These are phyloP conservation scores for Podospora appendiculata DNA, from an alignment of 495 filamentous ascomycete species.

Conservation along the genomic window DNA sequence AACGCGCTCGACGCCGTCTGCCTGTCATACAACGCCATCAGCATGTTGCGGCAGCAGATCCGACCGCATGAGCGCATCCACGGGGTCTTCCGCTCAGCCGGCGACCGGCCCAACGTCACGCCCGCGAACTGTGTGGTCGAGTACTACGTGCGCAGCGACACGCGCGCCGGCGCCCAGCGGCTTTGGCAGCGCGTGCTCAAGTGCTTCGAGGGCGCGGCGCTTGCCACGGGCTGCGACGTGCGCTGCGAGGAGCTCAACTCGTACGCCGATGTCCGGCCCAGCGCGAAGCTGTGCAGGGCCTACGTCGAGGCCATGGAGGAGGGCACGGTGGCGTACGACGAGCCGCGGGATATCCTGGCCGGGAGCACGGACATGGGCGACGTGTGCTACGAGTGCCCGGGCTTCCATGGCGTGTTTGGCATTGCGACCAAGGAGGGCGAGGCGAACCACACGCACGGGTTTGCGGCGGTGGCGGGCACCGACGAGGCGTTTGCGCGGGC, in stretches of 20 bases:
- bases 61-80: slow-evolving; percentile 25
- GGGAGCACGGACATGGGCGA: slow-evolving; percentile 45
- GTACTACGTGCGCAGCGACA: slow-evolving; percentile 48
- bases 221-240: slow-evolving; percentile 47
- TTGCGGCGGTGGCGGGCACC: slow-evolving; percentile 44
- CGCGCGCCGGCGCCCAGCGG: slow-evolving; percentile 30
- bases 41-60: slow-evolving; percentile 57
- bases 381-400: slow-evolving; percentile 48
- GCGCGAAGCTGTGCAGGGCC: slow-evolving; percentile 37
- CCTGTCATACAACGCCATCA: slow-evolving; percentile 53
- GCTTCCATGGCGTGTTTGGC: slow-evolving; percentile 50
- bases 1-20: slow-evolving; percentile 59
- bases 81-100: slow-evolving; percentile 18
- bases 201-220: slow-evolving; percentile 50
- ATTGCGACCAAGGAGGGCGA: slow-evolving; percentile 38
- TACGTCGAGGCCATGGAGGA: slow-evolving; percentile 44
- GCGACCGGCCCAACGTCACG: slow-evolving; percentile 38
- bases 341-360: slow-evolving; percentile 34
- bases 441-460: slow-evolving; percentile 48
- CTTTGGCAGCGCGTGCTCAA: slow-evolving; percentile 43
- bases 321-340: slow-evolving; percentile 28
- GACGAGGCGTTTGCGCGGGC: slow-evolving; percentile 37
- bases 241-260: slow-evolving; percentile 39
- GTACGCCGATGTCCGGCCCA: slow-evolving; percentile 47
- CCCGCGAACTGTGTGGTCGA: slow-evolving; percentile 45